Base-by-base conservation (phyloP, 1,284 basidiomycete genomes). In the Naganishia cerealis region DNA sequence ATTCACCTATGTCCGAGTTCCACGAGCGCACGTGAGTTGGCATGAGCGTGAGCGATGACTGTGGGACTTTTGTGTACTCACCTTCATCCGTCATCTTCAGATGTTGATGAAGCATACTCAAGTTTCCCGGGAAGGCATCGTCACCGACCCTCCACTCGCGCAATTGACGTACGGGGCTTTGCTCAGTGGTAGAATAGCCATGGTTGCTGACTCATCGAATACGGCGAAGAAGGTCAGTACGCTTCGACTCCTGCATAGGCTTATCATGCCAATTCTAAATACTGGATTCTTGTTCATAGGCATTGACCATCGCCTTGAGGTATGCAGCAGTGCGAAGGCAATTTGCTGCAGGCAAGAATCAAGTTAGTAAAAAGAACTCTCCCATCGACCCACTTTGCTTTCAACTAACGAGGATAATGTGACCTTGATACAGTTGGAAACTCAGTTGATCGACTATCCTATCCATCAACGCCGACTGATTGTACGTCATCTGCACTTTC, bases 81-180 rank as follows among this genome's bases (percentile, higher is more conserved):
- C 61, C 26, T 12, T n/a, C 36, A 0, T 8, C 13, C 40, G 26
- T 13, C 38, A 10, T 16, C 33, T 50, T 18, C 74, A 81, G 75
- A 85, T 86, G 83, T 81, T 86, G 72, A 86, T 86, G 84, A 85
- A 85, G 78, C 83, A 86, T 77, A 84, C 84, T 42, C 85, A 85
- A 74, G 79, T 80, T 9, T 75, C 83, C 3, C 80, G 84, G 24
- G 81, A 85, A 33, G 80, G 80, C 13, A 68, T 71, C 10, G 79
- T 81, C 46, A 77, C 80, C 26, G 79, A 81, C 62, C 80, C 80
- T 9, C 83, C 85, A 52, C 81, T 86, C 15, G 83, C 83, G 42
- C 85, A 86, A 73, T 79, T 86, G 67, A 85, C 85, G 4, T 85
- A 86, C 74, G 85, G 84, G 57, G 85, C 85, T 0, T 78, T 86